A percentile compares a stretch with the other conserved stretches of the same genome.
phyloP scores from a whole-genome alignment of 1,139 yeast species.

The Candida smagusa region DNA sequence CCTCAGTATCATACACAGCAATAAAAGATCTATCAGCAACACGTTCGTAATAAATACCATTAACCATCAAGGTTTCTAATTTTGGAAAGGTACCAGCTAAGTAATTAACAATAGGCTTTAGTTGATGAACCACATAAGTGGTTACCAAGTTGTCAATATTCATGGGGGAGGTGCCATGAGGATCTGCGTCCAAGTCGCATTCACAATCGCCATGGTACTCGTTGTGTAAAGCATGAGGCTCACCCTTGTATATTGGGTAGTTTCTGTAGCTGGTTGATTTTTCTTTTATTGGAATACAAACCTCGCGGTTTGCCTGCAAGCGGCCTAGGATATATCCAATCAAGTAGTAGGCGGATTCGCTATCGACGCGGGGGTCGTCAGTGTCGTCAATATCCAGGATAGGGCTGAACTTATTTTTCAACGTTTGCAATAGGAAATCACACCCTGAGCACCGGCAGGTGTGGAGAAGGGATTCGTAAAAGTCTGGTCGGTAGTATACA shows the following conservation, averaged over 20 bases:
- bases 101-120: conserved; percentile 29
- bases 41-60: conserved; percentile 34
- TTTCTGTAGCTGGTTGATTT: conserved; percentile 19
- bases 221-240: conserved; percentile 35
- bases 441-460: conserved; percentile 40
- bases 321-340: conserved; percentile 37
- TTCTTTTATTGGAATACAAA: conserved; percentile 37
- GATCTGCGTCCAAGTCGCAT: conserved; percentile 24
- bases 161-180: conserved; percentile 18
- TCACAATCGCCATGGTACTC: conserved; percentile 29
- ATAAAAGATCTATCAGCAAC: conserved; percentile 12
- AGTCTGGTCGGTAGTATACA: conserved; percentile 38
- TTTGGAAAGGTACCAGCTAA: conserved; percentile 22
- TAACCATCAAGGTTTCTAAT: conserved; percentile 33
- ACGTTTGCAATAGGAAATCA: conserved; percentile 23
- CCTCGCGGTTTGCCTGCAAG: conserved; percentile 38
- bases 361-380: conserved; percentile 14
- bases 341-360: conserved; percentile 31
- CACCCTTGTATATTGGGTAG: conserved; percentile 39
- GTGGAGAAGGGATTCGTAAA: conserved; percentile 34
- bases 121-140: conserved; percentile 35
- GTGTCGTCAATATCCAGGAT: conserved; percentile 8
- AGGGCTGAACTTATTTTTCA: conserved; percentile 20
- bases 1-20: conserved; percentile 28
- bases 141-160: conserved; percentile 37